Evolutionary conservation across 2,329 filamentous ascomycete genomes (phyloP), one percentile per base, ranked within the genome.

Genomic region (Ophiocordyceps robertsii): DNA sequence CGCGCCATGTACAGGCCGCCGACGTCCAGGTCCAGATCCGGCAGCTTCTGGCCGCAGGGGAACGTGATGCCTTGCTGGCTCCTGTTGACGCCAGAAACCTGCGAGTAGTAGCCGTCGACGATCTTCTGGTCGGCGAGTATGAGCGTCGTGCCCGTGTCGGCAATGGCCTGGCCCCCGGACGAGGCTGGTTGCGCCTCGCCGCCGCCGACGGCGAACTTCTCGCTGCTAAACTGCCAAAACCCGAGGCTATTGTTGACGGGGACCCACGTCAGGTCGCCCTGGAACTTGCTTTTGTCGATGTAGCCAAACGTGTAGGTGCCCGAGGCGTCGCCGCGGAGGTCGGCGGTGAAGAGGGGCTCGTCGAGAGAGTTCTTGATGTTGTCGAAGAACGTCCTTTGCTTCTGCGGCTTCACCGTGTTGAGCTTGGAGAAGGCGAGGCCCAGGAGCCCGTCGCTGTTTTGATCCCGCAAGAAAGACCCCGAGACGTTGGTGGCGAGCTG

Each of bases 341-440:
- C 73, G 29, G 78, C 80, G 1, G 81, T 83, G 62, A 87, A 82
- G 41, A 87, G 64, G 0, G 82, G 81, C 58, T 74, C 62, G 24
- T 74, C 69, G 21, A 87, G 72, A n/a, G 65, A 59, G n/a, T 58
- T 48, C 58, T 74, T 72, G 49, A 82, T 65, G 56, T 83, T 86
- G 53, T 84, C 80, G 56, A 86, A 84, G 59, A 85, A 87, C 11
- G 82, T 86, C 61, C 78, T 80, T 50, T 83, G 78, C 47, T 67
- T 63, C 14, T 67, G 62, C 1, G 81, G 80, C 54, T 69, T 55
- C 45, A 84, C 72, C 2, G 75, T 80, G 56, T 84, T 85, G 56
- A 83, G 68, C 33, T 60, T 67, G 44, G 71, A 73, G 55, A 82
- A 85, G 9, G 73, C 80, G 24, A 85, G 70, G 11, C 82, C 82